A percentile compares a stretch with the other conserved stretches of the same genome.
Conservation (phyloP, 106 monocot genomes). For the Gastrodia elata region DNA sequence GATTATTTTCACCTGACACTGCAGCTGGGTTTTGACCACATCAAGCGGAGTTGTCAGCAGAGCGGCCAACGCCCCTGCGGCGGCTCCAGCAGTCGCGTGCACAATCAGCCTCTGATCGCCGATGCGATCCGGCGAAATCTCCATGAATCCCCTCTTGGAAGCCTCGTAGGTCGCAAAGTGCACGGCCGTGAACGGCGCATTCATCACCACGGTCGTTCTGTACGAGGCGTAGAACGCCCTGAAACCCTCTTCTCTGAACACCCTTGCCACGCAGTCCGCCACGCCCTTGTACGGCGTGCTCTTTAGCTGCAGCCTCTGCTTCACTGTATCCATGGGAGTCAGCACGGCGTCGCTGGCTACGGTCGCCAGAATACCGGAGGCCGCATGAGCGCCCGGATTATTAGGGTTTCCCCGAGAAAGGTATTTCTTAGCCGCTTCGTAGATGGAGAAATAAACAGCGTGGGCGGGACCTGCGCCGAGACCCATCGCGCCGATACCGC, state of each 20-base stretch:
- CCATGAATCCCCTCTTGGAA: constrained; percentile 52
- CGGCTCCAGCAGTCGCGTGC: constrained; percentile 87
- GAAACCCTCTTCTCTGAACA: constrained; percentile 68
- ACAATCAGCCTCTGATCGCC: constrained; percentile 51
- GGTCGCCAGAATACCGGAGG: constrained; percentile 73
- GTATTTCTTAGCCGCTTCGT: constrained; percentile 56
- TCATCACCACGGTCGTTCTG: constrained; percentile 88
- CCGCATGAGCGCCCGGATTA: constrained; percentile 48
- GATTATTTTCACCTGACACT: constrained; percentile 62
- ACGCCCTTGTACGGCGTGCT: constrained; percentile 80
- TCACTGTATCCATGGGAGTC: constrained; percentile 94
- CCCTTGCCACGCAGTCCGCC: constrained; percentile 53
- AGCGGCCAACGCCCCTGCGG: constrained; percentile 75
- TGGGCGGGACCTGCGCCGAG: constrained; percentile 94
- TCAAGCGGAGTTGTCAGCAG: constrained; percentile 78
- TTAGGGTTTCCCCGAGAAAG: constrained; percentile 45
- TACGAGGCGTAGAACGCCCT: constrained; percentile 78
- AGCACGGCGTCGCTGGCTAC: constrained; percentile 84
- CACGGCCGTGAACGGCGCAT: constrained; percentile 88
- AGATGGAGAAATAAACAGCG: constrained; percentile 92
- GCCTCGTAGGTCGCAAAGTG: constrained; percentile 97
- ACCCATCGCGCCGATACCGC: constrained; percentile 75
- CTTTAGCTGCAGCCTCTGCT: constrained; percentile 85
- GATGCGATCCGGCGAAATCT: constrained; percentile 29
- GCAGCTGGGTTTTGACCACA: constrained; percentile 91